A percentile compares a stretch with the other conserved stretches of the same genome.
Evolutionary conservation across 2,329 filamentous ascomycete genomes (phyloP).

Genomic region (Fusarium incarnatum): DNA sequence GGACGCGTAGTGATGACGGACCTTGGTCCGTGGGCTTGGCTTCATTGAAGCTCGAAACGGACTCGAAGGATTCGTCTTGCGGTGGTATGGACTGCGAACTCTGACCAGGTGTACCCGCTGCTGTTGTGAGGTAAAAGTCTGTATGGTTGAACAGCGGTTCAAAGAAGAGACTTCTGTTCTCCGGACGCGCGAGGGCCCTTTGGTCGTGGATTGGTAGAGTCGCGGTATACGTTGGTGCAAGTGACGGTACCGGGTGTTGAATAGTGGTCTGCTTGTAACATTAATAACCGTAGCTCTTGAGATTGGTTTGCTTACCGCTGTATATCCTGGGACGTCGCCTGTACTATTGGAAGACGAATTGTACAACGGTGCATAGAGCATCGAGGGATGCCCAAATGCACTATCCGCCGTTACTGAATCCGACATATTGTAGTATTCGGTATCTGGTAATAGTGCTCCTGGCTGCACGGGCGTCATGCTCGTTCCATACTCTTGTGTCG

Average conservation of each 20-base stretch:
- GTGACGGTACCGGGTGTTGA: rapidly evolving
- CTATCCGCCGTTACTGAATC: background rate
- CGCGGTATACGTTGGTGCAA: rapidly evolving
- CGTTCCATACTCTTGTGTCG: background rate
- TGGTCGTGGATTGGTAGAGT: rapidly evolving
- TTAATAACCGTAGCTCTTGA: too few relatives aligned
- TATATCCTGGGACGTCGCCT: background rate
- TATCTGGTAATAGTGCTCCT: background rate
- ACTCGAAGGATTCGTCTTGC: background rate
- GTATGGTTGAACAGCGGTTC: background rate
- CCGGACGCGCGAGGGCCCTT: rapidly evolving
- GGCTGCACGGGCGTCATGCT: background rate
- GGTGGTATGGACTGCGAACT: background rate
- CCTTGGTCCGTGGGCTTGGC: too few relatives aligned
- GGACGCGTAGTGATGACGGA: too few relatives aligned
- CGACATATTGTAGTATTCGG: too few relatives aligned
- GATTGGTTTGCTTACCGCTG: background rate
- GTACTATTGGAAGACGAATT: rapidly evolving
- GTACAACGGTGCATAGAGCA: background rate
- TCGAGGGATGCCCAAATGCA: background rate
- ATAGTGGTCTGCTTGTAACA: too few relatives aligned
- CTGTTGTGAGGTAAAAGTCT: background rate
- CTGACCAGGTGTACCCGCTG: rapidly evolving
- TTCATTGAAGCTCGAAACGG: too few relatives aligned
- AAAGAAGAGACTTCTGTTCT: background rate